phyloP scores from a whole-genome alignment of 108 stramenopile genomes.

The Skeletonema grethae region DNA sequence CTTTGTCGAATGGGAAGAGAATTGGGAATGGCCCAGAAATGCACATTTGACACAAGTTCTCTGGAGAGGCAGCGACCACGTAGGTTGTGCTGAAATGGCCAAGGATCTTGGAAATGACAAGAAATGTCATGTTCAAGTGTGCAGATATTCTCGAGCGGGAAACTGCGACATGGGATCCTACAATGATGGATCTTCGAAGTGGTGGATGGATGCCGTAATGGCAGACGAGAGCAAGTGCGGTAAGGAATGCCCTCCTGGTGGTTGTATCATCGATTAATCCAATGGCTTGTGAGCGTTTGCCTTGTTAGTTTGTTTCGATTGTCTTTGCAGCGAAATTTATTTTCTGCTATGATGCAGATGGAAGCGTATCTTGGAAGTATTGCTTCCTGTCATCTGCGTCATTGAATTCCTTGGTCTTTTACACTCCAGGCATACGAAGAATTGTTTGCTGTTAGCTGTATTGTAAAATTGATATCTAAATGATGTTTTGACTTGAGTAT shows the following conservation, averaged over 20 bases:
- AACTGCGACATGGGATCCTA: conserved; percentile 10
- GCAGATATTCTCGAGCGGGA: conserved; percentile 40
- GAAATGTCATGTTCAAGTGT: conserved; percentile 31
- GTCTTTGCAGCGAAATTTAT: not conserved
- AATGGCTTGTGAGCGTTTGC: not conserved
- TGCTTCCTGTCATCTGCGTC: not conserved
- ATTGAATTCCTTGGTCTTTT: not conserved
- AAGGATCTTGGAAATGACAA: conserved; percentile 12
- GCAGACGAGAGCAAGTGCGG: conserved; percentile 36
- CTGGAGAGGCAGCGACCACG: conserved; percentile 38
- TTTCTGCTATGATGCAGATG: not conserved
- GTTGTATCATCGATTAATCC: not conserved
- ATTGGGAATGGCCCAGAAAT: conserved; percentile 25
- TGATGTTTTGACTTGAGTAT: not conserved
- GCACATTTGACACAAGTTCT: conserved; percentile 47
- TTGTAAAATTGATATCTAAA: not conserved
- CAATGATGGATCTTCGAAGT: conserved; percentile 1
- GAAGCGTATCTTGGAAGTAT: conserved; percentile 2
- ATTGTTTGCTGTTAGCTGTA: not conserved
- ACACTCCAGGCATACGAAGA: not conserved
- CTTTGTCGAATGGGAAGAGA: conserved; percentile 39
- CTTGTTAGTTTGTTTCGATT: not conserved
- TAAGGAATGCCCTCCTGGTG: conserved; percentile 37
- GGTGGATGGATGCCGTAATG: conserved; percentile 51
- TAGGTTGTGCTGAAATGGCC: conserved; percentile 50